A percentile compares a stretch with the other conserved stretches of the same genome.
These are phyloP conservation scores for Suillus paluster DNA, from an alignment of 768 basidiomycete species.

Conservation along the genomic window DNA sequence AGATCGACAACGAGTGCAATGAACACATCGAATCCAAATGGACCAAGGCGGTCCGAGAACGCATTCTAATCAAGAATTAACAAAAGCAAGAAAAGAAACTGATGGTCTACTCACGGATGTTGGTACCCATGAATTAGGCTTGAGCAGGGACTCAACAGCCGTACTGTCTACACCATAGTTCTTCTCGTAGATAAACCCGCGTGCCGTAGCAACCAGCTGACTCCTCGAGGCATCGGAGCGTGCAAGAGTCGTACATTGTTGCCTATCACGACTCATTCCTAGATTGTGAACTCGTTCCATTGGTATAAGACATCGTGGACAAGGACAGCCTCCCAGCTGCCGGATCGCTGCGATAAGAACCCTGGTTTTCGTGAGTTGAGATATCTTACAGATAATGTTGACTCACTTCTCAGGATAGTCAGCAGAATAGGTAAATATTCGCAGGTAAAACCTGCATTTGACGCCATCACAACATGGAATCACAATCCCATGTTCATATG, in stretches of 20 bases:
- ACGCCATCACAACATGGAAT: slow-evolving; percentile 19
- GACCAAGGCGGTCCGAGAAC: slow-evolving; percentile 27
- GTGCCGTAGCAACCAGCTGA: too few relatives aligned
- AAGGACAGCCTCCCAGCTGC: too few relatives aligned
- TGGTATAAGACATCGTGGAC: too few relatives aligned
- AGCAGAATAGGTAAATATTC: slow-evolving; percentile 23
- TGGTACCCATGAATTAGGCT: slow-evolving; percentile 42
- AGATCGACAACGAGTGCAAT: too few relatives aligned
- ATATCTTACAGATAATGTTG: too few relatives aligned
- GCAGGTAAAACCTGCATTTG: slow-evolving; percentile 16
- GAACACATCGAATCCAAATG: too few relatives aligned
- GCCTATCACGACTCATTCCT: too few relatives aligned
- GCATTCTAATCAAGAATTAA: slow-evolving; percentile 42
- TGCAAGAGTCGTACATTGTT: too few relatives aligned
- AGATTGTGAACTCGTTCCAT: too few relatives aligned
- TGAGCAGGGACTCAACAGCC: slow-evolving; percentile 43
- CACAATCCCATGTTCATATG: slow-evolving; percentile 23
- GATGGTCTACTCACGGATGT: slow-evolving; percentile 38
- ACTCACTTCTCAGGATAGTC: slow-evolving; percentile 14
- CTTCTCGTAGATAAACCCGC: slow-evolving; percentile 41
- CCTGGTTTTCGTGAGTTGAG: too few relatives aligned
- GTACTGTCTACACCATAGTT: slow-evolving; percentile 24
- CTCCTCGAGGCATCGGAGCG: too few relatives aligned
- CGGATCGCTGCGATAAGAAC: too few relatives aligned
- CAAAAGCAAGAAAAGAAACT: slow-evolving; percentile 37